Evolutionary conservation across 768 basidiomycete genomes (phyloP).

Genomic region (Mycena filopes): DNA sequence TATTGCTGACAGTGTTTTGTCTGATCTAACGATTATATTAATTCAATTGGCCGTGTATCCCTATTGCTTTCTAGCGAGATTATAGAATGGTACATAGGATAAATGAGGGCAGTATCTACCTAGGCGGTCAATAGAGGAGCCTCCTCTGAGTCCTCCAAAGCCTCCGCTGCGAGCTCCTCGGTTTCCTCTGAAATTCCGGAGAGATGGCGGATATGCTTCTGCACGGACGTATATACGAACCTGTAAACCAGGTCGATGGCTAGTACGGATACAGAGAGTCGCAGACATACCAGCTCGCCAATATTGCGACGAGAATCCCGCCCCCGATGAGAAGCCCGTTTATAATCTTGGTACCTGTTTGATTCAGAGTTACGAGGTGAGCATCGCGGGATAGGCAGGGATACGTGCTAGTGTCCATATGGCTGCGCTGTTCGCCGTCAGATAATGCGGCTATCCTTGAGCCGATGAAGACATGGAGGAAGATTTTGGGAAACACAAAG

Average conservation of each 20-base stretch:
- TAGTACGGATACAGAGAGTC: slow-evolving; percentile 1
- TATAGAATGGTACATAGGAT: slow-evolving; percentile 8
- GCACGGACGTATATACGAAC: slow-evolving; percentile 72
- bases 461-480: slow-evolving; percentile 83
- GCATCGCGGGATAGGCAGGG: not conserved
- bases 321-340: slow-evolving; percentile 68
- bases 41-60: no score
- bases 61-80: not conserved
- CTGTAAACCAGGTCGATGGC: slow-evolving; percentile 47
- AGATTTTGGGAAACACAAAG: slow-evolving; percentile 75
- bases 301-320: slow-evolving; percentile 66
- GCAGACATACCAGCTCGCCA: slow-evolving; percentile 72
- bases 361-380: slow-evolving; percentile 26
- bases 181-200: slow-evolving; percentile 58
- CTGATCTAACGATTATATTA: no score
- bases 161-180: slow-evolving; percentile 67
- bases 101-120: not conserved
- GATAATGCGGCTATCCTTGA: slow-evolving; percentile 78
- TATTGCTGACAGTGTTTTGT: no score
- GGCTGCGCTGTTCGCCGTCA: slow-evolving; percentile 76
- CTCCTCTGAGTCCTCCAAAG: slow-evolving; percentile 68
- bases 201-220: slow-evolving; percentile 67
- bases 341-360: slow-evolving; percentile 69
- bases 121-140: slow-evolving; percentile 61
- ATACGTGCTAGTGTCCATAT: slow-evolving; percentile 79